phyloP scores from a whole-genome alignment of 345 rosid genomes.

The Passiflora organensis region DNA sequence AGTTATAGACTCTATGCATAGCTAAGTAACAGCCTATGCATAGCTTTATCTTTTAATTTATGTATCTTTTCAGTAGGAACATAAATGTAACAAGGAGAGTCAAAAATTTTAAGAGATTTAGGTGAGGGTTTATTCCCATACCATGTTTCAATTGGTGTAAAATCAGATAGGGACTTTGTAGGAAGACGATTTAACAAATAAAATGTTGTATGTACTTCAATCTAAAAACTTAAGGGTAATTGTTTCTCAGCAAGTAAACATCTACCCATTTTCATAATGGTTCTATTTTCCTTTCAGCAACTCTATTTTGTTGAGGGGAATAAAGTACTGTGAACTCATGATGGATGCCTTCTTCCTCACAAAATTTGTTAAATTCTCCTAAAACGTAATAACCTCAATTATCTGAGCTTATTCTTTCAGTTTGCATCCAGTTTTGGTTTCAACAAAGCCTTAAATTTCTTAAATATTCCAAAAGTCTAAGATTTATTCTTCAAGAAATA shows the following conservation, averaged over 20 bases:
- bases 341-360: not conserved
- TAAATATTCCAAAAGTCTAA: not conserved
- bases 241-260: not conserved
- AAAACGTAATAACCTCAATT: not conserved
- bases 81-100: not conserved
- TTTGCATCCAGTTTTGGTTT: not conserved
- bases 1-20: not conserved
- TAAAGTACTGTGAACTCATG: not conserved
- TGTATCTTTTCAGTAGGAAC: not conserved
- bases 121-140: not conserved
- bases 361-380: not conserved
- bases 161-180: not conserved
- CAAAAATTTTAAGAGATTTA: not conserved
- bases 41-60: not conserved
- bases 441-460: not conserved
- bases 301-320: not conserved
- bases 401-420: not conserved
- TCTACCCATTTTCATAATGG: not conserved
- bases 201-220: not conserved
- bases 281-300: slow-evolving; percentile 2
- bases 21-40: not conserved
- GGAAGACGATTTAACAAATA: not conserved
- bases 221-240: not conserved
- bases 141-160: not conserved
- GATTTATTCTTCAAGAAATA: not conserved